Base-by-base conservation (phyloP, 2,329 filamentous ascomycete species). In the Capronia americana region DNA sequence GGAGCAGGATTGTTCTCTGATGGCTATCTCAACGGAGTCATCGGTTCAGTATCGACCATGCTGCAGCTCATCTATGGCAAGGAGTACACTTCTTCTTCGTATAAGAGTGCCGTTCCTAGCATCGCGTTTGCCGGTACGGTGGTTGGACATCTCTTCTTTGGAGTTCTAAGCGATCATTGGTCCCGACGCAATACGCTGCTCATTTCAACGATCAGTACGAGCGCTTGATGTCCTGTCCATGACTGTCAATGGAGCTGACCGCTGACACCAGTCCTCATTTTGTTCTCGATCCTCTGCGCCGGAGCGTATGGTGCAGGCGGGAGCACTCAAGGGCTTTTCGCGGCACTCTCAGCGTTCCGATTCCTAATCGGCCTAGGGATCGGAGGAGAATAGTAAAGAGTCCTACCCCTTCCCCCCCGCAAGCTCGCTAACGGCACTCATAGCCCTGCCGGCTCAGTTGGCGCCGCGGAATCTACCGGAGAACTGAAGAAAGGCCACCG, bases 51-150 rank as follows among this genome's bases (percentile, higher is more conserved):
- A 64, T 91, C 89, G 72, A 96, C 92, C 1, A 87, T 93, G 65
- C 85, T 97, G 4, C 77, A 76, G 20, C 79, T 77, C 0, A 84
- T 96, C 72, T 97, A 97, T 74, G 85, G 85, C 44, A 79, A 83
- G 0, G 77, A 85, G 17, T 97, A 93, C 78, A 83, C 76, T 17
- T 79, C 81, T 2, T 93, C 90, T 0, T 82, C 82, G 0, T 90
- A 92, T 1, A 86, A 88, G 70, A 86, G 86, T 72, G 92, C 95
- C 73, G 89, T 96, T 61, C 84, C 88, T 24, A 88, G 89, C 67
- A 95, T 97, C 73, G 90, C 91, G 5, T 97, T 96, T 74, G 93
- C 89, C 0, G 93, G 93, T 11, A 96, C 92, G n/a, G 91, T 96
- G 4, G 81, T 95, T 0, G 92, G 92, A 1, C 91, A 93, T 82